These are phyloP conservation scores for Cerrena zonata DNA, from an alignment of 1,284 basidiomycete species.

Conservation along the genomic window DNA sequence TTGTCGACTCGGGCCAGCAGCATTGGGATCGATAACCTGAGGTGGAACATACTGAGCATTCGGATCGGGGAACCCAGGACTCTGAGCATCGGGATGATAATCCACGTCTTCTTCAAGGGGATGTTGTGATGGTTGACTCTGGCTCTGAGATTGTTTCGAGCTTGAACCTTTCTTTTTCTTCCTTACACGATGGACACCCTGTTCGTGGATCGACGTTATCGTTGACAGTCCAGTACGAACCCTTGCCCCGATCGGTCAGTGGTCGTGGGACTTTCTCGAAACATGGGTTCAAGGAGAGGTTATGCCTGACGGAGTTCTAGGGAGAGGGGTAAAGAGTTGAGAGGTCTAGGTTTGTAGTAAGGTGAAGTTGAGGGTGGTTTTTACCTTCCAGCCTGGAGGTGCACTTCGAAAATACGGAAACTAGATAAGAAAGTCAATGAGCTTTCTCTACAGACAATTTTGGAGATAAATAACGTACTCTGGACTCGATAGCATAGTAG, in stretches of 20 bases:
- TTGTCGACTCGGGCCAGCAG: conserved; percentile 51
- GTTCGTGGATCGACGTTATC: conserved; percentile 81
- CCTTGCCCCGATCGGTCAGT: conserved; percentile 80
- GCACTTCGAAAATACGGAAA: conserved; percentile 80
- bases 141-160: conserved; percentile 39
- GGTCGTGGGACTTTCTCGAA: conserved; percentile 88
- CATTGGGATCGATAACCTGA: conserved; percentile 51
- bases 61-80: conserved; percentile 44
- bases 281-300: conserved; percentile 87
- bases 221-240: conserved; percentile 84
- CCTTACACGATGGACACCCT: conserved; percentile 74
- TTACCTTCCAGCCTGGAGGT: conserved; percentile 78
- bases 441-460: not conserved
- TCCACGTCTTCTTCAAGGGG: conserved; percentile 41
- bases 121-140: conserved; percentile 12
- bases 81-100: conserved; percentile 42
- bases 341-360: not conserved
- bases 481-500: conserved; percentile 80
- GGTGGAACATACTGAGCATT: conserved; percentile 49
- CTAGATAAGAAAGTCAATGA: conserved; percentile 31
- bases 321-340: not conserved
- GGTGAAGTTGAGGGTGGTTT: no score
- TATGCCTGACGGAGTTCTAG: conserved; percentile 91
- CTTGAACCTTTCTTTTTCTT: conserved; percentile 69
- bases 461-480: conserved; percentile 42